Base-by-base conservation (phyloP, 2,329 filamentous ascomycete species). In the Phialemoniopsis sp. region DNA sequence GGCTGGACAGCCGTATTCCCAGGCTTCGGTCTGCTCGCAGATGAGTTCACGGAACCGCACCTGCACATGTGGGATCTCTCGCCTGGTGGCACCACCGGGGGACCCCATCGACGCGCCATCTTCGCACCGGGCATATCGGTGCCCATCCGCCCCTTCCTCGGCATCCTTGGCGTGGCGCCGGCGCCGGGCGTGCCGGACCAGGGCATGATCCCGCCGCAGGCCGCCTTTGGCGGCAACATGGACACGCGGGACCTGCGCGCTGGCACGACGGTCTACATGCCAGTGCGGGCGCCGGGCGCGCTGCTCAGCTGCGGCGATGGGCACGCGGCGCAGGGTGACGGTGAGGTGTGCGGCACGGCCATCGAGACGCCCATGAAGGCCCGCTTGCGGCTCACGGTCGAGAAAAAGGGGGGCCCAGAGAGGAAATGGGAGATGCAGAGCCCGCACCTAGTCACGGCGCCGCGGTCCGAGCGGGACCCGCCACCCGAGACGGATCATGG, bases 341-440 rank as follows among this genome's bases (percentile, higher is more conserved):
- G 73, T 4, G 73, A 76, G 46, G 67, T 76, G 16, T 76, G 72
- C 46, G 72, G 73, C 6, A 73, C 70, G n/a, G 73, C 73, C 7
- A 72, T 77, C 46, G 73, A 77, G 58, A 76, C 72, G 18, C 63
- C 70, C 6, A 40, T 40, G 38, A 17, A 29, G 41, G 72, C 71
- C 1, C 65, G 63, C 1, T 47, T 77, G 28, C 62, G 66, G n/a
- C 60, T 78, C 29, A 68, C 64, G 4, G 56, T 76, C 7, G 59
- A 67, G 40, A 72, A 71, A 51, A 58, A 60, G 36, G 21, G 21
- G 6, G 21, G 21, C 6, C 21, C 21, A 10, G 21, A 26, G 21
- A 26, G 21, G 21, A 26, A 26, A 13, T 47, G 43, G 40, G 33
- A 36, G 30, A 33, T 74, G 19, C 60, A 59, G 19, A 63, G 65